Base-by-base conservation (phyloP, 148 eudicot species). In the Rhododendron molle region DNA sequence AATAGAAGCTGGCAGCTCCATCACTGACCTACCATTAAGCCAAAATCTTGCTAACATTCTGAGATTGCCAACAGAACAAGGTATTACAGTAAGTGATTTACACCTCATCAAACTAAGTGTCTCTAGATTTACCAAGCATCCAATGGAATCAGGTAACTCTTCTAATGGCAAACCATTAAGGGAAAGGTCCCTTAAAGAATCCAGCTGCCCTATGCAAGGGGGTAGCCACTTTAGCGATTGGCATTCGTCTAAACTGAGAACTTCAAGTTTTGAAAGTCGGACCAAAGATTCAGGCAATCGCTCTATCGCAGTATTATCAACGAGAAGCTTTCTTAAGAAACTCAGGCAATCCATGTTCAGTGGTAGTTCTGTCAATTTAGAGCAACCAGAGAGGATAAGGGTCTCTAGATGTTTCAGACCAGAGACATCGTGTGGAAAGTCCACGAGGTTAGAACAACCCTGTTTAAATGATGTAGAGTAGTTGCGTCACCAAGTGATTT, bases 331-430 rank as follows among this genome's bases (percentile, higher is more conserved):
- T 79, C 18, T 83, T 80, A 94, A 86, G 36, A 93, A 92, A 58
- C 73, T 87, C 94, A 91, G 81, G 84, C 91, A 87, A 7, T 90
- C 82, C 56, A 92, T 82, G 28, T 90, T 87, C 32, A 82, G 30
- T 12, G 95, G 96, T 26, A 94, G 87, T 47, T 80, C 47, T 79
- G 38, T 89, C 80, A 94, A 81, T 86, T 89, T 88, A 20, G 82
- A 83, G 90, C 95, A 94, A n/a, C 83, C 85, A 10, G 94, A 90
- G 82, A 94, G 90, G 79, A 85, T 87, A 50, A 94, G 80, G n/a
- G 84, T 91, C 85, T 85, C 89, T 8, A 94, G 91, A 80, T 83
- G 21, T 87, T 84, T 91, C 80, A 92, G 86, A 83, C 96, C 96
- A 50, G 93, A 87, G 21, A 94, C 89, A 78, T 91, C 92, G 10